phyloP scores from a whole-genome alignment of 2,329 filamentous ascomycete species.

The Cytospora paraplurivora region DNA sequence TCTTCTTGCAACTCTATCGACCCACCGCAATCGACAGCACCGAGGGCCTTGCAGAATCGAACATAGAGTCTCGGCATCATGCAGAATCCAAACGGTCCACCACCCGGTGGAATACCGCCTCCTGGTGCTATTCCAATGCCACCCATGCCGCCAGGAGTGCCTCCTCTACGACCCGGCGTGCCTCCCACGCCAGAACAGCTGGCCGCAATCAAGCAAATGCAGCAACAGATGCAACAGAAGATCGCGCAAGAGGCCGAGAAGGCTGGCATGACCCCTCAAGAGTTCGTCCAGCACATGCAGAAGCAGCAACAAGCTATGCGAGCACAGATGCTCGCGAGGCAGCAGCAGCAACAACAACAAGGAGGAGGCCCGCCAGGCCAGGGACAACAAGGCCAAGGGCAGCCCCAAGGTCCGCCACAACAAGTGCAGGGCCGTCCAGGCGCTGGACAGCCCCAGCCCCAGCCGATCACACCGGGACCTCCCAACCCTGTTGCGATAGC shows the following conservation, averaged over 20 bases:
- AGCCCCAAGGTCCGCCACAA: conserved; percentile 39
- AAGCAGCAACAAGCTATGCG: conserved; percentile 55
- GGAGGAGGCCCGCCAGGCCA: conserved; percentile 16
- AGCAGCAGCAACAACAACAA: conserved; percentile 46
- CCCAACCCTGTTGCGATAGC: conserved; percentile 88
- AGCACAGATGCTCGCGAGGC: conserved; percentile 41
- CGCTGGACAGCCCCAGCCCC: conserved; percentile 62
- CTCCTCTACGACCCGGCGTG: conserved; percentile 33
- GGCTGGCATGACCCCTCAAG: conserved; percentile 78
- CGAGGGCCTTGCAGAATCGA: not conserved
- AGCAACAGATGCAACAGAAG: conserved; percentile 66
- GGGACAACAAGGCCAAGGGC: conserved; percentile 44
- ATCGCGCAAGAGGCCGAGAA: conserved; percentile 81
- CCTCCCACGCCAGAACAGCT: conserved; percentile 74
- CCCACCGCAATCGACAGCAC: not conserved
- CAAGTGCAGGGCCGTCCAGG: conserved; percentile 41
- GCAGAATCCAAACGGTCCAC: conserved; percentile 23
- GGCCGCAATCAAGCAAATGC: conserved; percentile 50
- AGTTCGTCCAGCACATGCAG: conserved; percentile 76
- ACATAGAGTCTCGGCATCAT: conserved; percentile 1
- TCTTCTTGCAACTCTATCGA: not conserved
- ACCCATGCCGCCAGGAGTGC: conserved; percentile 34
- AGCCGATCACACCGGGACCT: conserved; percentile 74
- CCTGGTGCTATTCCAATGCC: conserved; percentile 24
- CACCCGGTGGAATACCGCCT: conserved; percentile 27